A percentile compares a stretch with the other conserved stretches of the same genome.
Conservation (phyloP, 2,329 filamentous ascomycete genomes). For the Curvularia sp. region DNA sequence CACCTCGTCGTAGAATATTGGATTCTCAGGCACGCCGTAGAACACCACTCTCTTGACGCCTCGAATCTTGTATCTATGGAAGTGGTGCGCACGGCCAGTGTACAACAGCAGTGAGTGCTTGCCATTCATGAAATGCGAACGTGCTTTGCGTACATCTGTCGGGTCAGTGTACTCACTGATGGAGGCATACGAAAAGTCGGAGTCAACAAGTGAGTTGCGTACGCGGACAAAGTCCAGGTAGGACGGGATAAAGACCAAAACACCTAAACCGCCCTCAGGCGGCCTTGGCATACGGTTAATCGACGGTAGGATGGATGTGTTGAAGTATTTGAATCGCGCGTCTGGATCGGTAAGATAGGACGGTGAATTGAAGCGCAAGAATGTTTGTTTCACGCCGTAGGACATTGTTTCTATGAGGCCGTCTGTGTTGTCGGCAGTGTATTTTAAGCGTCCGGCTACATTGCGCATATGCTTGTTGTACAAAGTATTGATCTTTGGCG, state of each 20-base stretch:
- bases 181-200: constrained; percentile 75
- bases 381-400: constrained; percentile 81
- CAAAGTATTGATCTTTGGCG: constrained; percentile 84
- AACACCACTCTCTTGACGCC: constrained; percentile 86
- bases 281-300: constrained; percentile 73
- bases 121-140: constrained; percentile 85
- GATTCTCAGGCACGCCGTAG: constrained; percentile 91
- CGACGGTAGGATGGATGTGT: constrained; percentile 76
- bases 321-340: constrained; percentile 89
- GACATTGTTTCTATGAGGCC: constrained; percentile 73
- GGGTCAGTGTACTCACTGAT: constrained; percentile 88
- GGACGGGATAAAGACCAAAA: constrained; percentile 86
- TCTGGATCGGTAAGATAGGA: constrained; percentile 81
- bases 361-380: constrained; percentile 80
- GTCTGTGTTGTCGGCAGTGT: constrained; percentile 71
- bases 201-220: constrained; percentile 87
- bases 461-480: constrained; percentile 80
- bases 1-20: constrained; percentile 79
- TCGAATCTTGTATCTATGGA: constrained; percentile 82
- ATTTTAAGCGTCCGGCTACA: constrained; percentile 77
- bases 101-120: constrained; percentile 86
- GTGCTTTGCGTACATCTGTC: constrained; percentile 79
- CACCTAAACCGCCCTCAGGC: constrained; percentile 64
- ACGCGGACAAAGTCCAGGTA: constrained; percentile 96
- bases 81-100: constrained; percentile 95